Evolutionary conservation across 148 eudicot genomes (phyloP), one percentile per base, ranked within the genome.

Genomic region (Arctostaphylos glauca): DNA sequence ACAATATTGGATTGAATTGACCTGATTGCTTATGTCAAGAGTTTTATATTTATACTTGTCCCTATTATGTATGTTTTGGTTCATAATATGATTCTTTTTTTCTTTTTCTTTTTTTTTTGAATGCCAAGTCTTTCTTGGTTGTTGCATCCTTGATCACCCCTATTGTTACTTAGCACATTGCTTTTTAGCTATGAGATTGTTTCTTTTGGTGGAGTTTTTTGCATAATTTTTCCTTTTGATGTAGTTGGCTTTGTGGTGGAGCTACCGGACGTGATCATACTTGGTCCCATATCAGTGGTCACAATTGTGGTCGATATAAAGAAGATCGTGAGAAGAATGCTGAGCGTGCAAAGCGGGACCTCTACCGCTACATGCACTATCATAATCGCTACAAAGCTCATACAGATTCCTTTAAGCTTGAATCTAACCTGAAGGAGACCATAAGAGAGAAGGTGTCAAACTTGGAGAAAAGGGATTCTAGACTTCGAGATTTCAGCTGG

Each of bases 341-440:
- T 13, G 92, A 87, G 70, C 84, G 85, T 52, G 90, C 90, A 79
- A 93, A 86, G 79, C 86, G 90, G 74, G 87, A 84, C 64, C 93
- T 93, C 38, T 85, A 87, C 31, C 88, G 97, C 50, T 92, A 92
- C 85, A 90, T 87, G 86, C 97, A 93, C 56, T 93, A 93, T 80
- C 90, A 92, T 73, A 90, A 85, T 50, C 92, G 93, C 15, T 93
- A 89, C 85, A 93, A 93, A 82, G 97, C 89, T 38, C 97, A 93
- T 86, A 93, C 84, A 6, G 94, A 93, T 81, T 93, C 97, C 77
- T 89, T 85, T 70, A 89, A 89, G 86, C 93, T 88, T 50, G 94
- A 93, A 86, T 85, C 91, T 76, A 73, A 83, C 74, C 84, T 93
- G 58, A 83, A 82, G 87, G 87, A 88, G 82, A 90, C 80, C 13